These are phyloP conservation scores for Penicillium robsamsonii DNA, from an alignment of 495 filamentous ascomycete genomes.

Conservation along the genomic window DNA sequence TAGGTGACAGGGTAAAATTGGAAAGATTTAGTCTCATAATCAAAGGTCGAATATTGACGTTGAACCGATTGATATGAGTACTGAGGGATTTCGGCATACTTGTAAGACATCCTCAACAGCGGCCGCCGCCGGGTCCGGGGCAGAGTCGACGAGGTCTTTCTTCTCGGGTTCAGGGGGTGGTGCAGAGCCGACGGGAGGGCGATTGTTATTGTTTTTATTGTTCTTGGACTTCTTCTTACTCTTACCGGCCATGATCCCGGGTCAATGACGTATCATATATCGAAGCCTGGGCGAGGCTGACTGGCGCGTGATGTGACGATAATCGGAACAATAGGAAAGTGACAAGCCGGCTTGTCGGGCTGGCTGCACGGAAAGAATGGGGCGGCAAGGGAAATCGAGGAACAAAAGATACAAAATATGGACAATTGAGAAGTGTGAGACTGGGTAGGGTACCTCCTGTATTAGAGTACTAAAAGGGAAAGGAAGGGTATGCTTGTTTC, in stretches of 20 bases:
- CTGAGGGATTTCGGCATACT: slow-evolving; percentile 45
- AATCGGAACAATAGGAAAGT: slow-evolving; percentile 34
- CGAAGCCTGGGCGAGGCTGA: slow-evolving; percentile 21
- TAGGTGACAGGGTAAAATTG: slow-evolving; percentile 38
- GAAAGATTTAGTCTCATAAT: slow-evolving; percentile 35
- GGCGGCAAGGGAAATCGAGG: slow-evolving; percentile 18
- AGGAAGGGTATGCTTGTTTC: slow-evolving; percentile 31
- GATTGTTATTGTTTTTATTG: slow-evolving; percentile 37
- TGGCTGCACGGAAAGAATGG: slow-evolving; percentile 28
- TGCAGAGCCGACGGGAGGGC: slow-evolving; percentile 30
- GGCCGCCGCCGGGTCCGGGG: slow-evolving; percentile 32
- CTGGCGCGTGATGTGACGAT: slow-evolving; percentile 26
- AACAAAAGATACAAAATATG: slow-evolving; percentile 24
- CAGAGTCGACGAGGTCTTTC: slow-evolving; percentile 17
- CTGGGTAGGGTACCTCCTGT: slow-evolving; percentile 31
- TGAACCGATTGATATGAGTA: slow-evolving; percentile 42
- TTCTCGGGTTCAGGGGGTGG: slow-evolving; percentile 22
- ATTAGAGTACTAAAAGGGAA: slow-evolving; percentile 33
- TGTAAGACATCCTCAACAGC: slow-evolving; percentile 37
- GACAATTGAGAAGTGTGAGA: slow-evolving; percentile 28
- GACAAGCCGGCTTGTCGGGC: slow-evolving; percentile 32
- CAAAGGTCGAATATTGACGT: slow-evolving; percentile 42
- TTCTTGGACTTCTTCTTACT: slow-evolving; percentile 35
- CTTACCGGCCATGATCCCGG: slow-evolving; percentile 38
- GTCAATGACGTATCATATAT: slow-evolving; percentile 37